phyloP scores from a whole-genome alignment of 768 basidiomycete species.

The Tricholoma furcatifolium region DNA sequence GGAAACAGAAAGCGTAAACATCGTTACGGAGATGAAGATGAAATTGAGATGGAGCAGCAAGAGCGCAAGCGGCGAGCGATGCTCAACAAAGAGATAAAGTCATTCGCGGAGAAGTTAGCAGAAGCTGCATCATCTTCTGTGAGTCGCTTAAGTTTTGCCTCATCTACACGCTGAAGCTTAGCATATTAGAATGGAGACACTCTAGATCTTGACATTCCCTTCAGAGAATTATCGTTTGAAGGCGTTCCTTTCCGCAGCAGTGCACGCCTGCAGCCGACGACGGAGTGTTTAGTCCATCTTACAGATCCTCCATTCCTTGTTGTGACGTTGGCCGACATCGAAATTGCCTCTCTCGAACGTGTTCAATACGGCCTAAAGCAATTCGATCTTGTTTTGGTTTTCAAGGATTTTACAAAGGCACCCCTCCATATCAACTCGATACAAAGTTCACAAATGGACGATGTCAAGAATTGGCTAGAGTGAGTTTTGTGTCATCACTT shows the following conservation, averaged over 20 bases:
- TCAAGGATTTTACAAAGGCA: conserved; percentile 91
- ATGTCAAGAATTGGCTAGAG: conserved; percentile 99
- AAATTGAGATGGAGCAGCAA: conserved; percentile 98
- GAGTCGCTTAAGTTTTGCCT: conserved; percentile 21
- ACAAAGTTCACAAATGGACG: conserved; percentile 85
- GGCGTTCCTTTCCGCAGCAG: conserved; percentile 97
- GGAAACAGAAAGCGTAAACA: conserved; percentile 98
- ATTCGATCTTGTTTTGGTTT: conserved; percentile 96
- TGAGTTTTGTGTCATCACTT: conserved; percentile 36
- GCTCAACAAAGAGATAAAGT: conserved; percentile 92
- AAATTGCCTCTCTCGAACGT: conserved; percentile 94
- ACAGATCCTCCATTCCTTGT: conserved; percentile 96
- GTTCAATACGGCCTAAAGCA: conserved; percentile 96
- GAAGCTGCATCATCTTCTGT: conserved; percentile 81
- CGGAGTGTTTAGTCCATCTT: conserved; percentile 93
- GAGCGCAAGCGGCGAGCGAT: conserved; percentile 86
- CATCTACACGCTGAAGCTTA: neutral
- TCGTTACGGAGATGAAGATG: conserved; percentile 97
- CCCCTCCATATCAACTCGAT: conserved; percentile 98
- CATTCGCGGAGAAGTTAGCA: conserved; percentile 89
- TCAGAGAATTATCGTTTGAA: conserved; percentile 94
- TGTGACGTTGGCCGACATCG: conserved; percentile 91
- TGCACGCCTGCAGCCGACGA: conserved; percentile 92
- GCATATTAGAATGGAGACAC: conserved; percentile 62
- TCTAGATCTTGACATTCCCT: conserved; percentile 93